These are phyloP conservation scores for Coleophoma eucalyptorum DNA, from an alignment of 2,329 filamentous ascomycete genomes.

Conservation along the genomic window DNA sequence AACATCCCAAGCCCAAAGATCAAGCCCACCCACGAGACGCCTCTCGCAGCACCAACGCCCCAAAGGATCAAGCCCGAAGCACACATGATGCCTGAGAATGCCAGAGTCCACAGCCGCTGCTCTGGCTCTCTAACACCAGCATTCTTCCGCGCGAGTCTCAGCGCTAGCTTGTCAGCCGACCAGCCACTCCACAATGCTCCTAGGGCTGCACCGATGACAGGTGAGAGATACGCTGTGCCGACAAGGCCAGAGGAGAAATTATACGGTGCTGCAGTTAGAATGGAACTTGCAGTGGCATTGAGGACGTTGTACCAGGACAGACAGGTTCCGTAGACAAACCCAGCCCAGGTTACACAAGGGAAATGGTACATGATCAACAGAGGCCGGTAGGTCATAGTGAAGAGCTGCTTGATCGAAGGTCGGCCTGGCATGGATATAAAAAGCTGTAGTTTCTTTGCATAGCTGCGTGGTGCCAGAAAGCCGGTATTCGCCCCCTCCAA, in stretches of 20 bases:
- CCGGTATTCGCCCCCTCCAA: background rate
- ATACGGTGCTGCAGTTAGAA: constrained; percentile 25
- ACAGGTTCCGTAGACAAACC: constrained; percentile 22
- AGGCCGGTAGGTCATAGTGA: constrained; percentile 12
- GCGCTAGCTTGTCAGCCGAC: constrained; percentile 36
- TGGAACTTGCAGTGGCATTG: constrained; percentile 19
- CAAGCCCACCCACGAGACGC: constrained; percentile 36
- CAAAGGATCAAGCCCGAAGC: constrained; percentile 38
- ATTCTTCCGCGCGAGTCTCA: constrained; percentile 30
- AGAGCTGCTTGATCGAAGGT: constrained; percentile 13
- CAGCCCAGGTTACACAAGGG: constrained; percentile 24
- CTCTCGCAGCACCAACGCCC: constrained; percentile 41
- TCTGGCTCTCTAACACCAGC: constrained; percentile 29
- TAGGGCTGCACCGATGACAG: constrained; percentile 17
- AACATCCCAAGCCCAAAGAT: constrained; percentile 29
- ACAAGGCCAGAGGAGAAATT: constrained; percentile 22
- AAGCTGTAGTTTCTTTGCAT: background rate
- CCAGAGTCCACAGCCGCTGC: constrained; percentile 22
- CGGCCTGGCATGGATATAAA: background rate
- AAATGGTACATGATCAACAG: constrained; percentile 24
- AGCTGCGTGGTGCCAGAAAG: background rate
- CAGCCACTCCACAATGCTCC: constrained; percentile 12
- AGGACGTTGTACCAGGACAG: constrained; percentile 26
- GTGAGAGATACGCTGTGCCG: constrained; percentile 19
- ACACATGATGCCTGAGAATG: constrained; percentile 30